phyloP scores from a whole-genome alignment of 768 basidiomycete species.

The Tricholoma terreum region DNA sequence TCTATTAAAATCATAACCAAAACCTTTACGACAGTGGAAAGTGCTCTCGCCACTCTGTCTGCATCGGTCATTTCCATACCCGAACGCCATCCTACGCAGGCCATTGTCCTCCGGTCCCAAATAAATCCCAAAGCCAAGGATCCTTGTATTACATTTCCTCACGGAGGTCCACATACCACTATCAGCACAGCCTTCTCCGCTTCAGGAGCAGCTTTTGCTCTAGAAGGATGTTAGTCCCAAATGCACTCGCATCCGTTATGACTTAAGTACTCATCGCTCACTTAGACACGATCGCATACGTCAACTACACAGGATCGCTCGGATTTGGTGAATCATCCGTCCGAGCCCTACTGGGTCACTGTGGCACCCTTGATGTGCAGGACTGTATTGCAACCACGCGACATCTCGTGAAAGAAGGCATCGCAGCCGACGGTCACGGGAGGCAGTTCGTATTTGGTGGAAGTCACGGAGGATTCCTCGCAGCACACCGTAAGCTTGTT shows the following conservation, averaged over 20 bases:
- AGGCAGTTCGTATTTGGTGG: constrained; percentile 61
- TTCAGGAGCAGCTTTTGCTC: constrained; percentile 39
- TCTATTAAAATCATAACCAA: neutral
- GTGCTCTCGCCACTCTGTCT: constrained; percentile 38
- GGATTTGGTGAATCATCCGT: constrained; percentile 67
- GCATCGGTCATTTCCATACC: constrained; percentile 50
- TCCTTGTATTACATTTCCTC: constrained; percentile 51
- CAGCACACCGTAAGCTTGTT: constrained; percentile 48
- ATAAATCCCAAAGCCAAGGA: constrained; percentile 20
- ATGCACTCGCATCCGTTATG: no score
- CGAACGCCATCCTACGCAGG: constrained; percentile 47
- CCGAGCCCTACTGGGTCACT: constrained; percentile 50
- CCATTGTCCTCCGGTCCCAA: constrained; percentile 45
- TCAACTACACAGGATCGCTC: constrained; percentile 66
- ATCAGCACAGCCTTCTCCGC: constrained; percentile 48
- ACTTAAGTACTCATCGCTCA: neutral
- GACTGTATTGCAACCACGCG: constrained; percentile 57
- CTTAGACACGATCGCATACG: constrained; percentile 55
- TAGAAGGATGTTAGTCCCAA: constrained; percentile 57
- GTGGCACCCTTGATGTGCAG: constrained; percentile 62
- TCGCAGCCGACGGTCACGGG: constrained; percentile 46
- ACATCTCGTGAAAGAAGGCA: constrained; percentile 47
- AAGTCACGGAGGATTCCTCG: constrained; percentile 68
- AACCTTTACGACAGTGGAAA: constrained; percentile 33
- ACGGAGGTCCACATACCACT: constrained; percentile 62